phyloP scores from a whole-genome alignment of 129 eudicot species.

The Sambucus nigra region DNA sequence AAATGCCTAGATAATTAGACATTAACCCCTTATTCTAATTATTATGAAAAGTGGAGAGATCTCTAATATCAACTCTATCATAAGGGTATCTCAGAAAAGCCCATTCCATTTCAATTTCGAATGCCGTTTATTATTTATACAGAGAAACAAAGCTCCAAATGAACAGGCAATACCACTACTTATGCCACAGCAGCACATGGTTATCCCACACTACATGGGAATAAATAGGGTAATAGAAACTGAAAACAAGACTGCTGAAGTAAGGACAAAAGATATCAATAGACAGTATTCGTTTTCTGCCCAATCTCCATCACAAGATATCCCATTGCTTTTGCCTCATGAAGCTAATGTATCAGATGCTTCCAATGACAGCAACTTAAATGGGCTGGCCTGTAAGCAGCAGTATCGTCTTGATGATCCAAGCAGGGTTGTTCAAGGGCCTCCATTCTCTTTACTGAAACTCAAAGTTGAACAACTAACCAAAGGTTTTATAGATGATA shows the following conservation, averaged over 20 bases:
- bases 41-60: too few species aligned
- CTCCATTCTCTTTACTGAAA: conserved; percentile 3
- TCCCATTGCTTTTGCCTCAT: conserved; percentile 87
- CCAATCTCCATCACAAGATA: conserved; percentile 64
- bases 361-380: conserved; percentile 12
- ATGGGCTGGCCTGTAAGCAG: conserved; percentile 18
- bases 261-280: conserved; percentile 16
- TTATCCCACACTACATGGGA: conserved; percentile 95
- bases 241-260: conserved; percentile 21
- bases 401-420: conserved; percentile 14
- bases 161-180: conserved; percentile 84
- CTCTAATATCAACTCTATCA: too few species aligned
- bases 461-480: conserved; percentile 24
- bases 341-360: conserved; percentile 45
- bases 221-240: conserved; percentile 46
- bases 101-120: conserved; percentile 14
- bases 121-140: conserved; percentile 16
- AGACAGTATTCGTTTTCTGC: conserved; percentile 38
- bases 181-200: conserved; percentile 96
- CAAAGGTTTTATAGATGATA: conserved; percentile 14
- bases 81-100: too few species aligned
- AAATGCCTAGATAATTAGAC: too few species aligned
- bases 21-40: too few species aligned
- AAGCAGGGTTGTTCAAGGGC: neutral
- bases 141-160: conserved; percentile 82